A percentile compares a stretch with the other conserved stretches of the same genome.
phyloP scores from a whole-genome alignment of 225 moss, liverwort and hornwort genomes.

The Thuidium tamariscinum region DNA sequence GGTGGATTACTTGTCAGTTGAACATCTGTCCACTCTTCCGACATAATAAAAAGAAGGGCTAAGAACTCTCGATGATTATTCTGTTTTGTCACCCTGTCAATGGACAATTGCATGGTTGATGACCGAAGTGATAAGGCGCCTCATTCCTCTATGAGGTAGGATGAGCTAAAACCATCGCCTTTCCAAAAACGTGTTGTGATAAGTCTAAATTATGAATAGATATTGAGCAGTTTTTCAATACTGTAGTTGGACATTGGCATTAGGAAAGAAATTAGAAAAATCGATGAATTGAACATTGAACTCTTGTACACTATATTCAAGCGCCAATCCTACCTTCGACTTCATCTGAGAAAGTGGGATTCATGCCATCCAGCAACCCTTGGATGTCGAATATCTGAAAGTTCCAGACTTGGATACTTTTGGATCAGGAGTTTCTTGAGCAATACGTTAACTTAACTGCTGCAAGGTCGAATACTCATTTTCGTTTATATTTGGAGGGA shows the following conservation, averaged over 20 bases:
- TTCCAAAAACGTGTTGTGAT: background rate
- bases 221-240: background rate
- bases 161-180: background rate
- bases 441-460: background rate
- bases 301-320: background rate
- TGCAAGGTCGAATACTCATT: background rate
- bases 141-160: background rate
- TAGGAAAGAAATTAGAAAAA: background rate
- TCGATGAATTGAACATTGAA: background rate
- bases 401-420: background rate
- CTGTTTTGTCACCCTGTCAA: background rate
- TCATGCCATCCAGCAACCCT: background rate
- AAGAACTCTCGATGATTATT: background rate
- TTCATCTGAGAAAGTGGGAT: background rate
- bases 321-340: background rate
- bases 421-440: background rate
- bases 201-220: background rate
- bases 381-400: background rate
- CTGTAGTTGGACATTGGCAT: background rate
- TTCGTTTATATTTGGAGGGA: background rate
- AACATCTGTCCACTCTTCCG: conserved; percentile 2
- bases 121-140: background rate
- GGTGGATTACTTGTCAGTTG: background rate
- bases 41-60: conserved; percentile 8
- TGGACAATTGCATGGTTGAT: background rate